Conservation (phyloP, 1,284 basidiomycete species). For the Rhodotorula sp. region DNA sequence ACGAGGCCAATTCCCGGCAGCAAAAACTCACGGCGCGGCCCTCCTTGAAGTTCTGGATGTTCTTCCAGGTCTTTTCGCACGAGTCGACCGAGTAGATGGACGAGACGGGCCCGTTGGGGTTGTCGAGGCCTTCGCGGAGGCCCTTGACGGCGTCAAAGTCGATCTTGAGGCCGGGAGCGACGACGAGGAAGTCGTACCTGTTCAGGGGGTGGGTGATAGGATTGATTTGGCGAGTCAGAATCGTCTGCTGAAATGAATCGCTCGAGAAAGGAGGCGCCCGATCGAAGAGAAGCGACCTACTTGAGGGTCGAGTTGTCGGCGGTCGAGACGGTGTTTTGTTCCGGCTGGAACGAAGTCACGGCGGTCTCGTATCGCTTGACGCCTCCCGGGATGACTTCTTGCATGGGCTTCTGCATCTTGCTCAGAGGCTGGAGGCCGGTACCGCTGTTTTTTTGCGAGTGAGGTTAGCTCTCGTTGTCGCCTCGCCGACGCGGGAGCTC, state of each 20-base stretch:
- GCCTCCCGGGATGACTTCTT: constrained; percentile 68
- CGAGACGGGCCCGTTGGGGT: constrained; percentile 76
- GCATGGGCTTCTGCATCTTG: constrained; percentile 68
- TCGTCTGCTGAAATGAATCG: too few species aligned
- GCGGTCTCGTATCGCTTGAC: constrained; percentile 72
- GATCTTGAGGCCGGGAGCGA: constrained; percentile 82
- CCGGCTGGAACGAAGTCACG: constrained; percentile 73
- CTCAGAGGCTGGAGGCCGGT: constrained; percentile 67
- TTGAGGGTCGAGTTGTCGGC: constrained; percentile 68
- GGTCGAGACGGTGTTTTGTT: constrained; percentile 66
- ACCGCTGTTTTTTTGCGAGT: constrained; percentile 52
- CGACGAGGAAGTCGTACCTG: constrained; percentile 78
- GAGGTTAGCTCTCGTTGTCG: neutral
- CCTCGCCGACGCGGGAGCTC: neutral
- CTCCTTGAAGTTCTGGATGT: constrained; percentile 69
- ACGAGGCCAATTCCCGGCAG: too few species aligned
- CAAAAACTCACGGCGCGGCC: constrained; percentile 61
- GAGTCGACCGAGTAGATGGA: constrained; percentile 90
- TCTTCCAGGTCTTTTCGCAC: constrained; percentile 80
- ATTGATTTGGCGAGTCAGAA: too few species aligned
- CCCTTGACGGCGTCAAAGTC: constrained; percentile 72
- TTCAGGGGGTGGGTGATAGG: too few species aligned
- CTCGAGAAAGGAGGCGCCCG: neutral
- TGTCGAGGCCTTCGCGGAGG: constrained; percentile 70
- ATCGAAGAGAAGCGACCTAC: constrained; percentile 57